Evolutionary conservation across 805 yeast species (phyloP), one percentile per base, ranked within the genome.

Genomic region (Saccharomycopsis sp.): DNA sequence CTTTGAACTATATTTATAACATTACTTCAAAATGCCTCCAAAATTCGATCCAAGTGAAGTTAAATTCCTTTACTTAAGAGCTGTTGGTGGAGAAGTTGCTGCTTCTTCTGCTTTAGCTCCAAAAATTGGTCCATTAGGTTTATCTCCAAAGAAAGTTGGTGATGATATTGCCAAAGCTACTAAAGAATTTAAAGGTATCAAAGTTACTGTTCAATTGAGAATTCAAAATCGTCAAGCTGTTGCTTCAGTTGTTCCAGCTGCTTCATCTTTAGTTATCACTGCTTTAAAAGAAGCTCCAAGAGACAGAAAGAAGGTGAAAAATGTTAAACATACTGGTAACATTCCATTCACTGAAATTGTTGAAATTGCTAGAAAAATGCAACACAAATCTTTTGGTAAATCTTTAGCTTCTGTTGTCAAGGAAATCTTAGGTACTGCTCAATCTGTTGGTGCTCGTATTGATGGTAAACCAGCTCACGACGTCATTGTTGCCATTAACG

Each of bases 51-150:
- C 98, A 66, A 73, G 58, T 76, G 98, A 92, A 84, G 95, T 92
- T 68, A 88, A 88, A 74, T 85, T 74, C 84, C 76, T 92, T 74
- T 89, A 89, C 85, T 76, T 92, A 72, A 86, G 98, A 83, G 96
- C 98, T 72, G 94, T 87, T 60, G 98, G 98, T 84, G 98, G 98
- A 79, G 98, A 92, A 79, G 94, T 92, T 63, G 98, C 97, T 76
- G 95, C 96, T 63, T 87, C 97, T 52, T 84, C 98, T 56, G 96
- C 98, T 57, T 83, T 92, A 64, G 98, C 98, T 60, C 98, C 98
- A 69, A 92, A 92, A 89, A 92, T 92, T 66, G 98, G 98, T 85
- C 98, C 98, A 60, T 85, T 92, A 67, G 98, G 98, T 87, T 77
- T 92, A 61, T 87, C 96, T 52, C 96, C 98, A 76, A 92, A 89